These are phyloP conservation scores for Saccharum spontaneum DNA, from an alignment of 176 grass and related monocot species.

Conservation along the genomic window DNA sequence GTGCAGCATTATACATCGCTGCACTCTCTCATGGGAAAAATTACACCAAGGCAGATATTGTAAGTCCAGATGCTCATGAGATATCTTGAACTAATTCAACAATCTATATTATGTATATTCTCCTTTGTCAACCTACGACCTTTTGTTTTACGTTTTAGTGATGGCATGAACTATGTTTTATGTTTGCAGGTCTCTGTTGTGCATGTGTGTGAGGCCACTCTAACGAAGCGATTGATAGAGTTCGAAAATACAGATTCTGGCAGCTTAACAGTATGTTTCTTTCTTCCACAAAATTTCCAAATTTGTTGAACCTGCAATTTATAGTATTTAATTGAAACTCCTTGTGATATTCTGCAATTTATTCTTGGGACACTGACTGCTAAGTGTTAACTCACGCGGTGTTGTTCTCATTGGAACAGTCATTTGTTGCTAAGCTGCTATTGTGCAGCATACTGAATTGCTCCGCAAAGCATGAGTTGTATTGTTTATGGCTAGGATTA, in stretches of 20 bases:
- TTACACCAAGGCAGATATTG: slow-evolving; percentile 84
- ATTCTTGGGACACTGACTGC: background rate
- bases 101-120: slow-evolving; percentile 18
- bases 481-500: slow-evolving; percentile 11
- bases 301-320: background rate
- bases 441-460: background rate
- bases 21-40: slow-evolving; percentile 71
- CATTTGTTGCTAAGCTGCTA: slow-evolving; percentile 2
- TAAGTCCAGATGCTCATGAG: slow-evolving; percentile 36
- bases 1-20: slow-evolving; percentile 88
- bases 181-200: slow-evolving; percentile 72
- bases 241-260: slow-evolving; percentile 97
- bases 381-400: background rate
- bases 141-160: background rate
- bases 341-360: background rate
- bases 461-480: background rate
- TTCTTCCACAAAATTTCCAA: background rate
- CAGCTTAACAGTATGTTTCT: slow-evolving; percentile 73
- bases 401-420: background rate
- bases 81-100: slow-evolving; percentile 28
- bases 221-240: slow-evolving; percentile 88
- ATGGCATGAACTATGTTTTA: slow-evolving; percentile 13
- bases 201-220: slow-evolving; percentile 85
- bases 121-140: background rate
- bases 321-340: background rate